These are phyloP conservation scores for Trypanosoma caninum DNA, from an alignment of 208 protist genomes.

Conservation along the genomic window DNA sequence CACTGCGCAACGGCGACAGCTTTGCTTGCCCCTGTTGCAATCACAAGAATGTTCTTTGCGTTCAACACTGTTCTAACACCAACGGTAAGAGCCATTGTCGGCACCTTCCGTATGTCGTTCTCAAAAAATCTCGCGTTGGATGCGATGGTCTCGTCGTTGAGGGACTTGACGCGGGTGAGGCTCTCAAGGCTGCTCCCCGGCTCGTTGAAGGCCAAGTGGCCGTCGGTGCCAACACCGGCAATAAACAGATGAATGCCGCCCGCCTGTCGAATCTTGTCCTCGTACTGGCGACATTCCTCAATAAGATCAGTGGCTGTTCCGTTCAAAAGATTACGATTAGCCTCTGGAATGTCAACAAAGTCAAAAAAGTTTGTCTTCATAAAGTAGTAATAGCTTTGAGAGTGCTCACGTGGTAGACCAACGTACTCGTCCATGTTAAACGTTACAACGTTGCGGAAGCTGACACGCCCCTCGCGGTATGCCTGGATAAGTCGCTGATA, in stretches of 20 bases:
- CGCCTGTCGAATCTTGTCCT: conserved; percentile 83
- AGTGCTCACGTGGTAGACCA: conserved; percentile 83
- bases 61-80: conserved; percentile 92
- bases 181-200: conserved; percentile 89
- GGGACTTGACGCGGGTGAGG: conserved; percentile 90
- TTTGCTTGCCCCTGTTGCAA: conserved; percentile 91
- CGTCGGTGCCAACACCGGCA: conserved; percentile 92
- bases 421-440: conserved; percentile 98
- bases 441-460: conserved; percentile 92
- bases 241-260: conserved; percentile 95
- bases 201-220: conserved; percentile 96
- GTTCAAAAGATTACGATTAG: conserved; percentile 93
- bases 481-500: conserved; percentile 90
- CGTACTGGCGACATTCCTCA: conserved; percentile 90
- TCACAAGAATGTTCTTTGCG: conserved; percentile 80
- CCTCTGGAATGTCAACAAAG: conserved; percentile 90
- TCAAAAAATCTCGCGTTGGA: conserved; percentile 94
- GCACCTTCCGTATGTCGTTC: conserved; percentile 87
- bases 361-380: conserved; percentile 95
- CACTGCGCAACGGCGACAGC: conserved; percentile 83
- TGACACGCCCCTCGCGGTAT: conserved; percentile 80
- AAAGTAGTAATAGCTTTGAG: conserved; percentile 94
- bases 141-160: conserved; percentile 93
- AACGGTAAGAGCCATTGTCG: conserved; percentile 94
- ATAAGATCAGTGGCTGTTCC: conserved; percentile 88